Base-by-base conservation (phyloP, 2,329 filamentous ascomycete genomes). In the Aspergillus neotritici region DNA sequence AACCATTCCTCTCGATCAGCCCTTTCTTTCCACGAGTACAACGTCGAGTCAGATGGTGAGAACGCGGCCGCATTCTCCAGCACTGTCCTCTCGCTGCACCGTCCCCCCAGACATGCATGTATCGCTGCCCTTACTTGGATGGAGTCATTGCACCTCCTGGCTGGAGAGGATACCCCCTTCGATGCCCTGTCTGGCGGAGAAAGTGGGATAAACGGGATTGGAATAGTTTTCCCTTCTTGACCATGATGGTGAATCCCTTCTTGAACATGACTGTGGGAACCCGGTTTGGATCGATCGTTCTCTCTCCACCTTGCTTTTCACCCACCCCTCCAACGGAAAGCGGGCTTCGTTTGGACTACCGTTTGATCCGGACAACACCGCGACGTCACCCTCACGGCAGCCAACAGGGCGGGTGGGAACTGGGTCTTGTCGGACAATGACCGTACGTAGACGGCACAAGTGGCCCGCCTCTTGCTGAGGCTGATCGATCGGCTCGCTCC, bases 131-230 rank as follows among this genome's bases (percentile, higher is more conserved):
- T 50, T 50, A 43, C 40, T 45, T 46, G 14, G 16, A 15, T 32
- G 16, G 34, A 31, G 31, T 31, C 31, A 34, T 30, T 37, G 42
- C 41, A 15, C 35, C 34, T 42, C 46, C 41, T 48, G 46, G 32
- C 47, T 33, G 49, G 48, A 46, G 50, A 43, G 47, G 32, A 31
- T 40, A 40, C 41, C 48, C 49, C 44, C 46, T 43, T 28, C 37
- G 14, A 31, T 31, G 8, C 12, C 29, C 33, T 15, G 28, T 33
- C 12, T 17, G 13, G 13, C 6, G 30, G 30, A 13, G 4, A 25
- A n/a, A n/a, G n/a, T n/a, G n/a, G n/a, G 6, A 31, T 34, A 31
- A 37, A 31, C 17, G 38, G 38, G 30, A 28, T 36, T 21, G 9
- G 21, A 17, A 31, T 40, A 13, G 29, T 43, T 37, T 31, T 21